These are phyloP conservation scores for Ramaria rubella DNA, from an alignment of 768 basidiomycete species.

Conservation along the genomic window DNA sequence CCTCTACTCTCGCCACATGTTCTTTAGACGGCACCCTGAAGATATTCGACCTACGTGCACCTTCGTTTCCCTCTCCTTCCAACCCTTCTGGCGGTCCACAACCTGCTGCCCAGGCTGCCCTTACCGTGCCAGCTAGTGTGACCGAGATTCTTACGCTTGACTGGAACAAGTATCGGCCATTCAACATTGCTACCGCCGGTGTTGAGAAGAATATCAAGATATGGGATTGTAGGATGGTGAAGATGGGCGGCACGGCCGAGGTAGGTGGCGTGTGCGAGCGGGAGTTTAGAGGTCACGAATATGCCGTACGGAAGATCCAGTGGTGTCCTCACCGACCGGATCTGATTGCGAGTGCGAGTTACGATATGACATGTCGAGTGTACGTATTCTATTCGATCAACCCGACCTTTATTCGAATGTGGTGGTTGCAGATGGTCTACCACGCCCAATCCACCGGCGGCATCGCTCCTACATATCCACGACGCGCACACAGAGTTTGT, in stretches of 20 bases:
- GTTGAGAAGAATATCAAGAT: slow-evolving; percentile 41
- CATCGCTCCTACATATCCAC: slow-evolving; percentile 57
- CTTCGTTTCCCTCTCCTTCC: slow-evolving; percentile 19
- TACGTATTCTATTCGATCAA: slow-evolving; percentile 36
- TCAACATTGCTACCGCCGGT: slow-evolving; percentile 30
- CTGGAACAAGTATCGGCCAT: slow-evolving; percentile 90
- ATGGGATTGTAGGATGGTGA: slow-evolving; percentile 87
- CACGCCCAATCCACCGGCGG: slow-evolving; percentile 48
- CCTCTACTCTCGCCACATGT: slow-evolving; percentile 73
- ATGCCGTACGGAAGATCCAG: slow-evolving; percentile 81
- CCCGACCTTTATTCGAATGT: slow-evolving; percentile 5
- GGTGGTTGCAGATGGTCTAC: slow-evolving; percentile 48
- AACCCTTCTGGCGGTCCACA: slow-evolving; percentile 47
- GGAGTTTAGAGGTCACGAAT: slow-evolving; percentile 78
- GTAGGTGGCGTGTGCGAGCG: slow-evolving; percentile 70
- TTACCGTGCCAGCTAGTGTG: slow-evolving; percentile 72
- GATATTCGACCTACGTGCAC: slow-evolving; percentile 55
- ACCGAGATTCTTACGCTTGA: slow-evolving; percentile 78
- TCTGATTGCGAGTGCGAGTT: slow-evolving; percentile 50
- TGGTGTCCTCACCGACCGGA: slow-evolving; percentile 50
- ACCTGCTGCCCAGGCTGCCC: slow-evolving; percentile 61
- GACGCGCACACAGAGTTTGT: slow-evolving; percentile 94
- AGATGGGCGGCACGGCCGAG: slow-evolving; percentile 38
- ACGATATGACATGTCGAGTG: slow-evolving; percentile 96
- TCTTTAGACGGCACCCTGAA: slow-evolving; percentile 83